A percentile compares a stretch with the other conserved stretches of the same genome.
Conservation (phyloP, 352 stramenopile genomes). For the Phytophthora sansomeana region DNA sequence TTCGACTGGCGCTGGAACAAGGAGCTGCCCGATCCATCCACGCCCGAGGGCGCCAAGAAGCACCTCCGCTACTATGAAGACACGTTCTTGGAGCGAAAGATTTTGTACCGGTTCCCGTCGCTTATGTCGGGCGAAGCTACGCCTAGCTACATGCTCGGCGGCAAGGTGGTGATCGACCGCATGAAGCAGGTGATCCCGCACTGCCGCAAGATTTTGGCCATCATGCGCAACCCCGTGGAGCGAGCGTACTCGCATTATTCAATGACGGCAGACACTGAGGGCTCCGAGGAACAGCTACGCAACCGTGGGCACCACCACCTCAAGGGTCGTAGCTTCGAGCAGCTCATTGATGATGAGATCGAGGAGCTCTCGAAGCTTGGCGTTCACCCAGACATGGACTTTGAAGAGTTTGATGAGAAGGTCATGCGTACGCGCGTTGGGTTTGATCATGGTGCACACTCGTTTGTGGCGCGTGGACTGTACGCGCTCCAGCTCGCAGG, state of each 20-base stretch:
- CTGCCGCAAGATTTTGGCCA: slow-evolving; percentile 86
- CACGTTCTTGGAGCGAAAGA: slow-evolving; percentile 86
- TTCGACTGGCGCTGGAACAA: slow-evolving; percentile 98
- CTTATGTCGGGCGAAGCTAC: slow-evolving; percentile 94
- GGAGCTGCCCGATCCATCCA: slow-evolving; percentile 58
- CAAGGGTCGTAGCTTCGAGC: slow-evolving; percentile 67
- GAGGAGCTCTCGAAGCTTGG: slow-evolving; percentile 62
- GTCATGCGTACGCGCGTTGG: slow-evolving; percentile 54
- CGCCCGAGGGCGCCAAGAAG: slow-evolving; percentile 58
- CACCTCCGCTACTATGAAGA: slow-evolving; percentile 79
- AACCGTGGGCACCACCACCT: slow-evolving; percentile 84
- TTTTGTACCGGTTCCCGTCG: slow-evolving; percentile 88
- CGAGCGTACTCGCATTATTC: slow-evolving; percentile 91
- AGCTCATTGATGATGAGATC: slow-evolving; percentile 80
- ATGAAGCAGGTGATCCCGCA: slow-evolving; percentile 83
- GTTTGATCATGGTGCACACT: slow-evolving; percentile 82
- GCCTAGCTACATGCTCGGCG: slow-evolving; percentile 92
- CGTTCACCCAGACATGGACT: slow-evolving; percentile 79
- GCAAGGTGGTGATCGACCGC: slow-evolving; percentile 71
- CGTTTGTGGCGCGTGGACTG: slow-evolving; percentile 87
- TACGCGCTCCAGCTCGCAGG: slow-evolving; percentile 95
- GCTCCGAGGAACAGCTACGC: slow-evolving; percentile 76
- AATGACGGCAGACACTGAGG: slow-evolving; percentile 84
- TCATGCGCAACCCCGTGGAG: slow-evolving; percentile 85
- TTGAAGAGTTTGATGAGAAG: slow-evolving; percentile 73